Evolutionary conservation across 495 filamentous ascomycete species (phyloP).

Genomic region (Trichocladium uniseriatum): DNA sequence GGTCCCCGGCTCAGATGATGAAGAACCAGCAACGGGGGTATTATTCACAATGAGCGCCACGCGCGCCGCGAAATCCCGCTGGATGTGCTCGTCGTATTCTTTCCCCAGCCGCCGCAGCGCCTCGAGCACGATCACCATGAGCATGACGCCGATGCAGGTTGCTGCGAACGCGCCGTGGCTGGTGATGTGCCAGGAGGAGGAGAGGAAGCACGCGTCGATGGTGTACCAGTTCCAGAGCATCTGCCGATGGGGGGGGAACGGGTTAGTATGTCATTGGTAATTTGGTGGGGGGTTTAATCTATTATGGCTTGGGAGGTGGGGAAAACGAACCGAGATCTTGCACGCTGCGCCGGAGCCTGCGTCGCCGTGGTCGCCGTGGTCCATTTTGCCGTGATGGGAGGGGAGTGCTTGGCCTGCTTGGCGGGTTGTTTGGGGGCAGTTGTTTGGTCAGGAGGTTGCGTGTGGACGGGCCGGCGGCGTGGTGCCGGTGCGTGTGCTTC

Average conservation of each 20-base stretch:
- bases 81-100: constrained; percentile 45
- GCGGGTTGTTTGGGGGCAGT: background rate
- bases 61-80: constrained; percentile 29
- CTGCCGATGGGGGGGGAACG: constrained; percentile 16
- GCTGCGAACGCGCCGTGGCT: constrained; percentile 43
- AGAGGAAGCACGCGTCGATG: constrained; percentile 43
- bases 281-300: too few species aligned
- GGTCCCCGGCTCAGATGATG: background rate
- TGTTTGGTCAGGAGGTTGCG: background rate
- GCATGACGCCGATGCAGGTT: constrained; percentile 49
- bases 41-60: constrained; percentile 10
- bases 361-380: constrained; percentile 9
- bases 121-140: constrained; percentile 46
- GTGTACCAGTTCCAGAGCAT: constrained; percentile 56
- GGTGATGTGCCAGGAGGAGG: constrained; percentile 39
- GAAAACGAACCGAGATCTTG: constrained; percentile 16
- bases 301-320: too few species aligned
- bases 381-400: too few species aligned
- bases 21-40: background rate
- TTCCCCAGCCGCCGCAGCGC: constrained; percentile 41
- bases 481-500: background rate
- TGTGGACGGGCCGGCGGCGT: too few species aligned
- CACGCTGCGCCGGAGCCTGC: constrained; percentile 6
- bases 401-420: background rate
- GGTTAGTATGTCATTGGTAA: too few species aligned